Evolutionary conservation across 75 land plant species (phyloP).

Genomic region (Adiantum capillusveneris): DNA sequence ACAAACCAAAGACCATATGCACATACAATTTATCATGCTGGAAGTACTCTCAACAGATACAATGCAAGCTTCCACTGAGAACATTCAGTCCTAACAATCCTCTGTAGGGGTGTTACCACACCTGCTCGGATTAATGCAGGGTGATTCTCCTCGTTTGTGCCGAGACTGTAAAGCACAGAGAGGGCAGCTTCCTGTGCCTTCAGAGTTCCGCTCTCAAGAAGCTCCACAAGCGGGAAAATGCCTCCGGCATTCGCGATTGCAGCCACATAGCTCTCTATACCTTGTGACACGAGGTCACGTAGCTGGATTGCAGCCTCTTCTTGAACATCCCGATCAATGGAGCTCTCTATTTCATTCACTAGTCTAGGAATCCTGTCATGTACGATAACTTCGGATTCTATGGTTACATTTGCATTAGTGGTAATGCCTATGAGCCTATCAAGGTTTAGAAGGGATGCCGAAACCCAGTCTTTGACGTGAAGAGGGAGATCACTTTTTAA

Average conservation of each 20-base stretch:
- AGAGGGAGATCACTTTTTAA: constrained; percentile 40
- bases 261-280: constrained; percentile 35
- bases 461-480: constrained; percentile 58
- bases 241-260: constrained; percentile 66
- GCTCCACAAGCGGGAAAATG: constrained; percentile 61
- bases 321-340: constrained; percentile 20
- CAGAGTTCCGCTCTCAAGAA: constrained; percentile 45
- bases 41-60: constrained; percentile 47
- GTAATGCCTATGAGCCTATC: constrained; percentile 21
- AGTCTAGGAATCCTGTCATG: constrained; percentile 64
- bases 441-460: constrained; percentile 56
- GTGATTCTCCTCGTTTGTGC: constrained; percentile 76
- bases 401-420: constrained; percentile 17
- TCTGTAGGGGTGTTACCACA: constrained; percentile 42
- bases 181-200: constrained; percentile 48
- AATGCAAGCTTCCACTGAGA: constrained; percentile 61
- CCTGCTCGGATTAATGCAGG: constrained; percentile 65
- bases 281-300: constrained; percentile 45
- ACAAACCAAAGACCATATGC: no score
- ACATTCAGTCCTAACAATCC: constrained; percentile 36
- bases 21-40: constrained; percentile 16
- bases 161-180: constrained; percentile 57
- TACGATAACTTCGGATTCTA: constrained; percentile 49
- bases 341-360: constrained; percentile 40
- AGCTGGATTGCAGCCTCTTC: constrained; percentile 58